A percentile compares a stretch with the other conserved stretches of the same genome.
Evolutionary conservation across 768 basidiomycete genomes (phyloP).

Genomic region (Nidularia sp.): DNA sequence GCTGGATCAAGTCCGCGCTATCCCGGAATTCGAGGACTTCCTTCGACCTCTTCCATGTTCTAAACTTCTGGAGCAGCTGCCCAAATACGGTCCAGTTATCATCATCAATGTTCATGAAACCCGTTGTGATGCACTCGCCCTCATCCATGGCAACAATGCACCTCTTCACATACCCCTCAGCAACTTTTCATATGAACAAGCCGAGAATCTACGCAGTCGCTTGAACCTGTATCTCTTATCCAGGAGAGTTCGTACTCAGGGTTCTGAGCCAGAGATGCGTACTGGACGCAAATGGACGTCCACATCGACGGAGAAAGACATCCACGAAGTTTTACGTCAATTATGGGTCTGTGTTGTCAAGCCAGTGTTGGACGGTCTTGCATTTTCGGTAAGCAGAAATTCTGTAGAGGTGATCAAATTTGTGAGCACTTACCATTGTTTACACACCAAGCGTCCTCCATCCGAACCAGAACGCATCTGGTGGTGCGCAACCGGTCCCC

Average conservation of each 20-base stretch:
- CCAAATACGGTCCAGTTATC: slow-evolving; percentile 24
- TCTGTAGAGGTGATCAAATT: background rate
- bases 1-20: background rate
- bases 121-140: slow-evolving; percentile 33
- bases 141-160: slow-evolving; percentile 7
- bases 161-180: slow-evolving; percentile 7
- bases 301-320: background rate
- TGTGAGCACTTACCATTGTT: background rate
- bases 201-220: slow-evolving; percentile 2
- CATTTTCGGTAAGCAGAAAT: background rate
- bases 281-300: slow-evolving; percentile 3
- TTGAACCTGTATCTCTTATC: background rate
- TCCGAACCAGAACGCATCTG: slow-evolving; percentile 11
- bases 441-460: background rate
- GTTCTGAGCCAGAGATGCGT: background rate
- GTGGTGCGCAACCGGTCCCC: slow-evolving; percentile 25
- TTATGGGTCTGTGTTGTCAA: background rate
- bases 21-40: slow-evolving; percentile 24
- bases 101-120: slow-evolving; percentile 24
- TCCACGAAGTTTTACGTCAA: background rate
- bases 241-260: background rate
- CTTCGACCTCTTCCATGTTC: slow-evolving; percentile 16
- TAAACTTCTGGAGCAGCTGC: slow-evolving; percentile 11
- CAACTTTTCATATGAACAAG: slow-evolving; percentile 5
- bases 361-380: slow-evolving; percentile 5